Percentiles rank a stretch among this genome's conserved stretches.
Conservation (phyloP, 2,329 filamentous ascomycete genomes). For the Alternaria conjuncta region DNA sequence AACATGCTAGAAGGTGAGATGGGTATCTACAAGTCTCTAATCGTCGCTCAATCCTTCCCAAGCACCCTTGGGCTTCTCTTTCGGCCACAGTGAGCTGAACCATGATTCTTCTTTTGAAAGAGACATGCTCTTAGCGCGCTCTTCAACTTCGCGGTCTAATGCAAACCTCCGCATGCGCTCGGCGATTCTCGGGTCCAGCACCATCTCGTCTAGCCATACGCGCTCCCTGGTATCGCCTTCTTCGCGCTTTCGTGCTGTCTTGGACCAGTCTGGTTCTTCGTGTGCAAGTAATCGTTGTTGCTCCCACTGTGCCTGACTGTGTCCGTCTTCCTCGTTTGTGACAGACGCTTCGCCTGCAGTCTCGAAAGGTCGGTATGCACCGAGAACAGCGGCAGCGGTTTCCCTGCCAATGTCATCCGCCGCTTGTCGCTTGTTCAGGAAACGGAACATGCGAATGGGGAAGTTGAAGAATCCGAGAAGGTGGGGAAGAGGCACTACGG, state of each 20-base stretch:
- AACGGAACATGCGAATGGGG: constrained; percentile 83
- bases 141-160: constrained; percentile 72
- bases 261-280: constrained; percentile 85
- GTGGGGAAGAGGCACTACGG: constrained; percentile 80
- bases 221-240: constrained; percentile 59
- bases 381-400: constrained; percentile 83
- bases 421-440: constrained; percentile 81
- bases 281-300: constrained; percentile 68
- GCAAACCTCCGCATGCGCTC: constrained; percentile 82
- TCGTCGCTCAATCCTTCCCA: constrained; percentile 45
- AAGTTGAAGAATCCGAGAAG: constrained; percentile 93
- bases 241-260: constrained; percentile 68
- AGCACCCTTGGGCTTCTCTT: constrained; percentile 40
- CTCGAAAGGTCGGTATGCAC: constrained; percentile 56
- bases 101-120: constrained; percentile 27
- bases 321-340: constrained; percentile 39
- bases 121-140: constrained; percentile 57
- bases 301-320: constrained; percentile 58
- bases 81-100: constrained; percentile 41
- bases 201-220: constrained; percentile 77
- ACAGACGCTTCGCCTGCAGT: constrained; percentile 30
- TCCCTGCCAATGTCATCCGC: constrained; percentile 88
- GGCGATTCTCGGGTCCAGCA: constrained; percentile 76
- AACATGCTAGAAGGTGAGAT: constrained; percentile 28
- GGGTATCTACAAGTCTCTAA: constrained; percentile 21